phyloP scores from a whole-genome alignment of 192 early-diverging fungal genomes.

The Backusella tarrabulga region DNA sequence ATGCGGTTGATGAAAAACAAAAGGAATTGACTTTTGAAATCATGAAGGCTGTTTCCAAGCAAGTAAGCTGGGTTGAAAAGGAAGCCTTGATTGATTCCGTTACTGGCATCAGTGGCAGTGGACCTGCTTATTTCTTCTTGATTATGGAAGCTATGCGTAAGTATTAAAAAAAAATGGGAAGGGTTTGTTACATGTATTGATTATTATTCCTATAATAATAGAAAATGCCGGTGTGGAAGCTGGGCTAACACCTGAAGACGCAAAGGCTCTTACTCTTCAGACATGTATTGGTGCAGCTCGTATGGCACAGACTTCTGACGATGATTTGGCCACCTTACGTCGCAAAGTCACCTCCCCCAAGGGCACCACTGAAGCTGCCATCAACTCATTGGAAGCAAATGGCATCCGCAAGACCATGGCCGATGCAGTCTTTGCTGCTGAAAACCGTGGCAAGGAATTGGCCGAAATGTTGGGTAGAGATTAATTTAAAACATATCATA shows the following conservation, averaged over 20 bases:
- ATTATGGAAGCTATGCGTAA: conserved; percentile 81
- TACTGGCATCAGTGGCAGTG: conserved; percentile 87
- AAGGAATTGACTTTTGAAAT: conserved; percentile 66
- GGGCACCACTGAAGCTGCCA: conserved; percentile 90
- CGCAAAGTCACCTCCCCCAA: conserved; percentile 91
- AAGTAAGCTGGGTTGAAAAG: conserved; percentile 78
- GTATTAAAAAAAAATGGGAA: background rate
- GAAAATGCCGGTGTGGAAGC: conserved; percentile 75
- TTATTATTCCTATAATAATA: conserved; percentile 52
- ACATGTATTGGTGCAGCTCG: conserved; percentile 89
- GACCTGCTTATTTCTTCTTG: conserved; percentile 96
- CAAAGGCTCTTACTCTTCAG: conserved; percentile 80
- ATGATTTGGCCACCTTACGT: conserved; percentile 71
- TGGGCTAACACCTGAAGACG: conserved; percentile 72
- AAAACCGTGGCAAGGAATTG: conserved; percentile 64
- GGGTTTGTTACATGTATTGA: conserved; percentile 46
- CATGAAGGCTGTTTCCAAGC: conserved; percentile 72
- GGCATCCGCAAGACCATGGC: conserved; percentile 52
- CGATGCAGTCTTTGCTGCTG: conserved; percentile 66
- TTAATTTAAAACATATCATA: background rate
- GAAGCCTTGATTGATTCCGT: conserved; percentile 84
- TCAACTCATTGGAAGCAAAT: conserved; percentile 70
- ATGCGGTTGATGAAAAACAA: conserved; percentile 57
- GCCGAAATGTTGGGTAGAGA: conserved; percentile 56
- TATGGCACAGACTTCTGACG: conserved; percentile 72